Percentiles rank a stretch among this genome's conserved stretches.
Evolutionary conservation across 2,329 filamentous ascomycete species (phyloP).

Genomic region (Pseudogymnoascus sp.): DNA sequence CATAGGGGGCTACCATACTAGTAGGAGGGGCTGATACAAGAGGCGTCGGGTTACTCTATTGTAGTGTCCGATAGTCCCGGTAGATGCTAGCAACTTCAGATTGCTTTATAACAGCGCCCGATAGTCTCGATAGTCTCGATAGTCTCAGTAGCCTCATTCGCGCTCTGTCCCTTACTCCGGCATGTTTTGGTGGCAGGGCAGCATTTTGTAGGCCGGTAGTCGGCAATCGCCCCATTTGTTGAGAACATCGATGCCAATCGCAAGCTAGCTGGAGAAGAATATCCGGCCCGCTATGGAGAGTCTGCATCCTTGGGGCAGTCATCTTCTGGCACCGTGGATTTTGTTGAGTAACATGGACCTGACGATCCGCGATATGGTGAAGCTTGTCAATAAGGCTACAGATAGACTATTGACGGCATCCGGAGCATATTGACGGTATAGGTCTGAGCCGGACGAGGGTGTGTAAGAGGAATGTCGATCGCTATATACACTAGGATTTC

Average conservation of each 20-base stretch:
- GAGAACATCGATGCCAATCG: constrained; percentile 1
- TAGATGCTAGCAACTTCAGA: neutral
- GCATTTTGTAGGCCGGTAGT: neutral
- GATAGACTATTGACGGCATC: neutral
- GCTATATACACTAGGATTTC: neutral
- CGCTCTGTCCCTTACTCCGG: neutral
- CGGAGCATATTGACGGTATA: neutral
- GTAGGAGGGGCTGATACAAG: neutral
- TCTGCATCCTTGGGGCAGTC: constrained; percentile 1
- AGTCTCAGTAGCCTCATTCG: neutral
- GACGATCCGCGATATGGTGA: neutral
- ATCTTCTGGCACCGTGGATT: neutral
- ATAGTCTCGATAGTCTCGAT: neutral
- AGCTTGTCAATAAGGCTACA: neutral
- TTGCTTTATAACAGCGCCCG: neutral
- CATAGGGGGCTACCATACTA: neutral
- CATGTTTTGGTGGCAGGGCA: neutral
- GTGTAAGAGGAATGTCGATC: neutral
- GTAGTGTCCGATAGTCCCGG: neutral
- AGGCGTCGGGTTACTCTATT: neutral
- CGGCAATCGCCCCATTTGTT: neutral
- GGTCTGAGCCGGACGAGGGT: neutral
- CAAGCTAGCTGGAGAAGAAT: neutral
- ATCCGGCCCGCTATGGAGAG: neutral
- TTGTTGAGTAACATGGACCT: neutral